These are phyloP conservation scores for Colletotrichum sp. DNA, from an alignment of 2,329 filamentous ascomycete species.

Conservation along the genomic window DNA sequence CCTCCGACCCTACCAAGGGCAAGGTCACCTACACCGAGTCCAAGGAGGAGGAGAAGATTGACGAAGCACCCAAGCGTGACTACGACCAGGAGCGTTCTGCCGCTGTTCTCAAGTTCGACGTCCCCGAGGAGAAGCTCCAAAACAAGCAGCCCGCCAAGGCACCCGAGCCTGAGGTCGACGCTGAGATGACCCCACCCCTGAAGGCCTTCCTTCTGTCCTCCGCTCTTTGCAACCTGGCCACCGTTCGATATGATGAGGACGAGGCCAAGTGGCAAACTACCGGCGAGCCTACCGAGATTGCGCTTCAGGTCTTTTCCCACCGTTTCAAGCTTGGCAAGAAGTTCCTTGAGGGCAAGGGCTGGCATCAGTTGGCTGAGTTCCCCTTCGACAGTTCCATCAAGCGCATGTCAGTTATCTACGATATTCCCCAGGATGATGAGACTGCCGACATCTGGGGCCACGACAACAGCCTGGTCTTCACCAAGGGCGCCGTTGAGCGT, in stretches of 20 bases:
- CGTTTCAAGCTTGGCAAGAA: slow-evolving; percentile 68
- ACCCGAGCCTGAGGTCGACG: slow-evolving; percentile 38
- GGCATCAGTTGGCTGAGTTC: slow-evolving; percentile 72
- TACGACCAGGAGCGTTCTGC: slow-evolving; percentile 65
- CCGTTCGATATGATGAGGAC: slow-evolving; percentile 59
- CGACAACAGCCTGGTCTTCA: slow-evolving; percentile 59
- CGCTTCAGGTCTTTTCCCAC: slow-evolving; percentile 76
- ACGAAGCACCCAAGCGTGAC: slow-evolving; percentile 50
- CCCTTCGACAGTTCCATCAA: slow-evolving; percentile 82
- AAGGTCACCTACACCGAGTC: slow-evolving; percentile 50
- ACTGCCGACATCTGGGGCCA: slow-evolving; percentile 41
- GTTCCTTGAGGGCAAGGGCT: slow-evolving; percentile 54
- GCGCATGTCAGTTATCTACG: slow-evolving; percentile 80
- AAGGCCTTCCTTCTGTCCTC: slow-evolving; percentile 58
- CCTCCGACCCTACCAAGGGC: slow-evolving; percentile 66
- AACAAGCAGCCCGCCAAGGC: slow-evolving; percentile 35
- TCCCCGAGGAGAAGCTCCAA: slow-evolving; percentile 59
- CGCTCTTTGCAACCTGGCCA: slow-evolving; percentile 70
- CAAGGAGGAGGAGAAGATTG: slow-evolving; percentile 37
- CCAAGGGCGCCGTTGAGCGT: slow-evolving; percentile 68
- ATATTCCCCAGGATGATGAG: slow-evolving; percentile 45
- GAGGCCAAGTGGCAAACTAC: slow-evolving; percentile 67
- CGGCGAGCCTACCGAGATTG: slow-evolving; percentile 77
- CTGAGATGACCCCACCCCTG: slow-evolving; percentile 54
- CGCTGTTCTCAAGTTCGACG: slow-evolving; percentile 65